Evolutionary conservation across 768 basidiomycete genomes (phyloP).

Genomic region (Holtermannia corniformis): DNA sequence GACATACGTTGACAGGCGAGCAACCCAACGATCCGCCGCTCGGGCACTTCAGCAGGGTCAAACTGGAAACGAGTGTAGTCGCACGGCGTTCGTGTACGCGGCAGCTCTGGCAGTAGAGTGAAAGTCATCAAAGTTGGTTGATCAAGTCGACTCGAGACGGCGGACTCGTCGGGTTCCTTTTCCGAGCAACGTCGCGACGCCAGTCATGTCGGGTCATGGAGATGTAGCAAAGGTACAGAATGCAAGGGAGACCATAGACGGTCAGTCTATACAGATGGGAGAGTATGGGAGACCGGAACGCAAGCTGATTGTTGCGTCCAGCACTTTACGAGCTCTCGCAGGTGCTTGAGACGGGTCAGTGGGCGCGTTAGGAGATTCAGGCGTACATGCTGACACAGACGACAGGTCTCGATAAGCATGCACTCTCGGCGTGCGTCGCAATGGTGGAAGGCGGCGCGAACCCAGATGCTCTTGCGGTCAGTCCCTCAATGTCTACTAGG

Average conservation of each 20-base stretch:
- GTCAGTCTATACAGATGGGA: conserved; percentile 10
- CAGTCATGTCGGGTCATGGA: conserved; percentile 16
- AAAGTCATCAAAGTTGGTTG: neutral
- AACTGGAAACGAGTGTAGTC: conserved; percentile 36
- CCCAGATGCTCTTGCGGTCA: conserved; percentile 79
- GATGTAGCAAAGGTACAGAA: conserved; percentile 29
- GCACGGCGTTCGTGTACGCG: conserved; percentile 15
- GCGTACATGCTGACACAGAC: neutral
- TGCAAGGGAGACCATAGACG: conserved; percentile 35
- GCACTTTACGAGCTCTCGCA: conserved; percentile 82
- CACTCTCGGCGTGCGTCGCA: conserved; percentile 79
- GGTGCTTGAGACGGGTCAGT: conserved; percentile 60
- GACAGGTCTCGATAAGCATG: conserved; percentile 67
- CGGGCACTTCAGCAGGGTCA: conserved; percentile 22
- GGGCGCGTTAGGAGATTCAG: neutral
- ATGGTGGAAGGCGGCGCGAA: conserved; percentile 91
- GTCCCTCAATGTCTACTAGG: conserved; percentile 36
- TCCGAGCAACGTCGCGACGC: neutral
- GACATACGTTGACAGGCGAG: conserved; percentile 40
- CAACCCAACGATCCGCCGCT: conserved; percentile 35
- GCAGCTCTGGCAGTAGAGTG: conserved; percentile 2
- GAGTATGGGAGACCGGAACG: neutral
- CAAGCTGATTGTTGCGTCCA: conserved; percentile 33
- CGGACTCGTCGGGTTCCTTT: neutral
- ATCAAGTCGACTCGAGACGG: neutral